These are phyloP conservation scores for Candida khao-thaluensis DNA, from an alignment of 805 yeast species.

Conservation along the genomic window DNA sequence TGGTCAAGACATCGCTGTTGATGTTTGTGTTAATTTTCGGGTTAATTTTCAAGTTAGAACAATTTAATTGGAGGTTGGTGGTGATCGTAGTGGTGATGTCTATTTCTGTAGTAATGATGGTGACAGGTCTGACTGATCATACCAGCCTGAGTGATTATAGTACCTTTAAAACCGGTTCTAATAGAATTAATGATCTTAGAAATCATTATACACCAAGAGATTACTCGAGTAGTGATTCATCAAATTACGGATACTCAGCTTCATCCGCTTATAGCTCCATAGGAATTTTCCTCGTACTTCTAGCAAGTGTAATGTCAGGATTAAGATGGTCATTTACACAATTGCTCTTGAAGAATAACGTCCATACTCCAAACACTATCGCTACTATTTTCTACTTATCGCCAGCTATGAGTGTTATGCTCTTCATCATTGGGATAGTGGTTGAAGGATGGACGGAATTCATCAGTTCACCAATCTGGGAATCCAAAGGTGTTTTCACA, in stretches of 20 bases:
- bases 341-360: constrained; percentile 55
- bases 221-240: background rate
- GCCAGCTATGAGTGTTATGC: constrained; percentile 72
- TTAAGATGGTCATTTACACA: constrained; percentile 96
- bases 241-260: constrained; percentile 15
- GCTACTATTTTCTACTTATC: constrained; percentile 80
- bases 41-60: constrained; percentile 74
- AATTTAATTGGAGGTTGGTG: constrained; percentile 63
- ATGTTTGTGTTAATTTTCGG: constrained; percentile 90
- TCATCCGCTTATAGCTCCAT: constrained; percentile 25
- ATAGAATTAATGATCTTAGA: too few relatives aligned
- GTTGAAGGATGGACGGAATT: constrained; percentile 69
- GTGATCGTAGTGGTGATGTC: constrained; percentile 78
- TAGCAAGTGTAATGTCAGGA: constrained; percentile 82
- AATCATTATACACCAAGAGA: too few relatives aligned
- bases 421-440: constrained; percentile 60
- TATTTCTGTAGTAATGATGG: constrained; percentile 86
- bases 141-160: background rate
- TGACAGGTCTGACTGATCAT: constrained; percentile 33
- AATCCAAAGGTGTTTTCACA: constrained; percentile 49
- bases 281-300: constrained; percentile 74
- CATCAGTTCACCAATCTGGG: constrained; percentile 60
- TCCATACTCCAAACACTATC: constrained; percentile 68
- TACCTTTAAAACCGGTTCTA: too few relatives aligned
- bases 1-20: constrained; percentile 86